Percentiles rank a stretch among this genome's conserved stretches.
Evolutionary conservation across 306 rosid species (phyloP).

Genomic region (Rosa multiflora): DNA sequence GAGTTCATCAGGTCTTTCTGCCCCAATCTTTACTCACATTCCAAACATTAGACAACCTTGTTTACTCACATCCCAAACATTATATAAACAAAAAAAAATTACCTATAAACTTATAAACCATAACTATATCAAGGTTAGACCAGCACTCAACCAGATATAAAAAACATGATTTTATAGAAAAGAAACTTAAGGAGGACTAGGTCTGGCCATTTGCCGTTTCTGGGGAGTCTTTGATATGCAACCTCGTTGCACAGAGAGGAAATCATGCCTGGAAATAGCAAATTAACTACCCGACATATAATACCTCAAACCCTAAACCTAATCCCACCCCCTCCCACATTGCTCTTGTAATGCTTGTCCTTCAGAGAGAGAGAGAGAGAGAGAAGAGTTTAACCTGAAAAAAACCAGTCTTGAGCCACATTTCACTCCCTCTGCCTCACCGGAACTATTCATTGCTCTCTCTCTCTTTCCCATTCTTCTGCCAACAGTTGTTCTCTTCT

Average conservation of each 20-base stretch:
- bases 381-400: background rate
- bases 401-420: background rate
- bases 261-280: too few relatives aligned
- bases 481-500: background rate
- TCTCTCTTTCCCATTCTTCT: background rate
- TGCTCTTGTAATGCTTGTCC: background rate
- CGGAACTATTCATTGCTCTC: too few relatives aligned
- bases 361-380: background rate
- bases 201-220: background rate
- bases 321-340: background rate
- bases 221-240: background rate
- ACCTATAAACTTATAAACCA: background rate
- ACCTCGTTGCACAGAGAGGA: too few relatives aligned
- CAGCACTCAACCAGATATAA: background rate
- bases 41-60: constrained; percentile 20
- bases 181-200: background rate
- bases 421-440: too few relatives aligned
- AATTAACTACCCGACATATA: background rate
- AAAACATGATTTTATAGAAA: background rate
- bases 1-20: constrained; percentile 13
- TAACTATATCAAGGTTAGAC: background rate
- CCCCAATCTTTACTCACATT: constrained; percentile 21
- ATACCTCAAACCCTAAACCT: background rate
- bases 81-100: background rate
- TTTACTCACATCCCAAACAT: constrained; percentile 40